Conservation (phyloP, 208 protist species). For the Acanthamoeba triangularis region DNA sequence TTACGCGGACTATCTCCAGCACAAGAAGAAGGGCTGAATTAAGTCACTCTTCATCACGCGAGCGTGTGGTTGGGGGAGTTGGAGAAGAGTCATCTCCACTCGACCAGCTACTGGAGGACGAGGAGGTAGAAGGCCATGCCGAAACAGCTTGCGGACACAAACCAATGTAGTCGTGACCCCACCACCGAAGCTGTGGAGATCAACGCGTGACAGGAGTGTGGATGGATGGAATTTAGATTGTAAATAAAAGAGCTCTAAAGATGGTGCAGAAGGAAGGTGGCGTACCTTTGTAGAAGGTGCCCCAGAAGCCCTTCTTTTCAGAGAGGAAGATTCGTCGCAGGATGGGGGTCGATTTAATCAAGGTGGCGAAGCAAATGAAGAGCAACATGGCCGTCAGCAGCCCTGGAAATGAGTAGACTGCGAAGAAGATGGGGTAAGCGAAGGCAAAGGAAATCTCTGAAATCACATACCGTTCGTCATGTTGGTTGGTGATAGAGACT, state of each 20-base stretch:
- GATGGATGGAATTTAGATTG: too few species aligned
- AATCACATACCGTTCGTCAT: conserved; percentile 10
- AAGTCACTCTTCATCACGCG: too few species aligned
- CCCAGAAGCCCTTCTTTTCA: conserved; percentile 55
- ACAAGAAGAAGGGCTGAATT: not conserved
- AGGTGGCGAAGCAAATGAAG: conserved; percentile 36
- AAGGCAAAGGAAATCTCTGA: not conserved
- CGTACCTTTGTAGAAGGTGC: not conserved
- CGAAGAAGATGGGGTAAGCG: not conserved
- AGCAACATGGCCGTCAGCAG: conserved; percentile 22
- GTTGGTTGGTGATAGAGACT: too few species aligned
- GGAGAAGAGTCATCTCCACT: too few species aligned
- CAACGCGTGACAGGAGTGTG: too few species aligned
- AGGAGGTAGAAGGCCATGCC: conserved; percentile 5
- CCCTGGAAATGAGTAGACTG: conserved; percentile 47
- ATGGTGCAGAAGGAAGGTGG: too few species aligned
- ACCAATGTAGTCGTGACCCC: not conserved
- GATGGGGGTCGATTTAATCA: conserved; percentile 19
- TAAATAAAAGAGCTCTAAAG: too few species aligned
- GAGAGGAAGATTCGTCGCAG: conserved; percentile 45
- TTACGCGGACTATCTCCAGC: conserved; percentile 1
- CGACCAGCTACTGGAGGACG: not conserved
- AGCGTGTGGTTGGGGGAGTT: not conserved
- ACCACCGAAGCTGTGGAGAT: conserved; percentile 1
- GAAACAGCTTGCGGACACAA: conserved; percentile 13